These are phyloP conservation scores for Lathyrus sativus DNA, from an alignment of 306 rosid species.

Conservation along the genomic window DNA sequence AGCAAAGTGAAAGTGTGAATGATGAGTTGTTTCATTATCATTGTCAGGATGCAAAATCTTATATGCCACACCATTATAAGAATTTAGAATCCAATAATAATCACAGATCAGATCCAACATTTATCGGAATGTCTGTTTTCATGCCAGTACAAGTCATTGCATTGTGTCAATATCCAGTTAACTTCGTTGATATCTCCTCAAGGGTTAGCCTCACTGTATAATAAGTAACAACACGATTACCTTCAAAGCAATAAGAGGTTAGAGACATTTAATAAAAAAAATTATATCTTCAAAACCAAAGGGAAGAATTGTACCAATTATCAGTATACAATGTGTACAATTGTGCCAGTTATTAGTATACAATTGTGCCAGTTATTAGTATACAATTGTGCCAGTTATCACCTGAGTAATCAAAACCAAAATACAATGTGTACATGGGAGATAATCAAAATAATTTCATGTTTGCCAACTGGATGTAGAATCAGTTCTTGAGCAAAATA, in stretches of 20 bases:
- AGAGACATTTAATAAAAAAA: background rate
- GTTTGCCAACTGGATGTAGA: too few relatives aligned
- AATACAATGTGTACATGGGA: too few relatives aligned
- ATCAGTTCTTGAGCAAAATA: too few relatives aligned
- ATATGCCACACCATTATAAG: background rate
- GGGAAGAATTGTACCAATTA: constrained; percentile 7
- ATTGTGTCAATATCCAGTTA: constrained; percentile 89
- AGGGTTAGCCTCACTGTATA: constrained; percentile 91
- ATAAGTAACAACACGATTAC: constrained; percentile 30
- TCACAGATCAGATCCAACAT: constrained; percentile 3
- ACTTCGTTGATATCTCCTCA: constrained; percentile 64
- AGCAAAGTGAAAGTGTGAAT: too few relatives aligned
- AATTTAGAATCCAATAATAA: constrained; percentile 14
- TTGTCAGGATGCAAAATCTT: background rate
- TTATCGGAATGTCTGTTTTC: constrained; percentile 92
- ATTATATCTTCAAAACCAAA: background rate
- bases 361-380: too few relatives aligned
- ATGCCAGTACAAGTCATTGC: constrained; percentile 90
- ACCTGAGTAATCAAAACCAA: too few relatives aligned
- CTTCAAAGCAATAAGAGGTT: constrained; percentile 26
- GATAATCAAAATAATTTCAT: too few relatives aligned
- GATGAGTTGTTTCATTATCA: background rate
- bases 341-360: too few relatives aligned
- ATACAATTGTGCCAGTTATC: too few relatives aligned
- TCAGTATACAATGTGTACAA: too few relatives aligned